phyloP scores from a whole-genome alignment of 768 basidiomycete genomes.

The Hygrophoropsis aurantiaca region DNA sequence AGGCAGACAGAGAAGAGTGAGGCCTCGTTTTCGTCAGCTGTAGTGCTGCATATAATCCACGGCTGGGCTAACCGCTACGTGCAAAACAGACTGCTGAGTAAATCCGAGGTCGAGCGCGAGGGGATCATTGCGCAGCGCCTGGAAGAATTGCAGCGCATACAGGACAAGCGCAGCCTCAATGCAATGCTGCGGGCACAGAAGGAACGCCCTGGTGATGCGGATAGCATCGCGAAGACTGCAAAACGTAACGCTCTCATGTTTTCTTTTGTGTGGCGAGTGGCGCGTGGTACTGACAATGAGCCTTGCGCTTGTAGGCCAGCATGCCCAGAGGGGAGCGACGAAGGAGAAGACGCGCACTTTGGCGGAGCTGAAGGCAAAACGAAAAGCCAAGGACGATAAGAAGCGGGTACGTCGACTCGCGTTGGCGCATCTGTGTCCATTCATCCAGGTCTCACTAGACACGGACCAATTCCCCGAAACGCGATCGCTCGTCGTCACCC shows the following conservation, averaged over 20 bases:
- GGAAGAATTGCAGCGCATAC: slow-evolving; percentile 76
- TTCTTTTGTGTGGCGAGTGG: no score
- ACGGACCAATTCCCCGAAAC: slow-evolving; percentile 55
- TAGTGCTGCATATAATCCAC: neutral
- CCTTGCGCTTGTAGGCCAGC: slow-evolving; percentile 55
- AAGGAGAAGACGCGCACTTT: slow-evolving; percentile 80
- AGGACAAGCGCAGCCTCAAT: slow-evolving; percentile 69
- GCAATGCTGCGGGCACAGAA: slow-evolving; percentile 72
- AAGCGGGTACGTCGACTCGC: slow-evolving; percentile 57
- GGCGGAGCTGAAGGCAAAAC: slow-evolving; percentile 81
- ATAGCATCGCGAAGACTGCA: slow-evolving; percentile 67
- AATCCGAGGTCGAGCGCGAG: slow-evolving; percentile 91
- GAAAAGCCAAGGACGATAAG: slow-evolving; percentile 88
- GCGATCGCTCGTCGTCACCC: slow-evolving; percentile 74
- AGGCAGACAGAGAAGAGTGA: slow-evolving; percentile 79
- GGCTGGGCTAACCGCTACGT: slow-evolving; percentile 1
- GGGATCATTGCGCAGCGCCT: slow-evolving; percentile 76
- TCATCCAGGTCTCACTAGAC: slow-evolving; percentile 35
- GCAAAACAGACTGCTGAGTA: slow-evolving; percentile 59
- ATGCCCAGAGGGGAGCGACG: slow-evolving; percentile 68
- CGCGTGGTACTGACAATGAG: slow-evolving; percentile 5
- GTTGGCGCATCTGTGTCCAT: slow-evolving; percentile 1
- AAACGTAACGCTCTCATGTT: slow-evolving; percentile 75
- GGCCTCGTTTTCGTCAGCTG: slow-evolving; percentile 26
- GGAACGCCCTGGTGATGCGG: slow-evolving; percentile 46